phyloP scores from a whole-genome alignment of 108 stramenopile genomes.

The Aurantiochytrium sp. region DNA sequence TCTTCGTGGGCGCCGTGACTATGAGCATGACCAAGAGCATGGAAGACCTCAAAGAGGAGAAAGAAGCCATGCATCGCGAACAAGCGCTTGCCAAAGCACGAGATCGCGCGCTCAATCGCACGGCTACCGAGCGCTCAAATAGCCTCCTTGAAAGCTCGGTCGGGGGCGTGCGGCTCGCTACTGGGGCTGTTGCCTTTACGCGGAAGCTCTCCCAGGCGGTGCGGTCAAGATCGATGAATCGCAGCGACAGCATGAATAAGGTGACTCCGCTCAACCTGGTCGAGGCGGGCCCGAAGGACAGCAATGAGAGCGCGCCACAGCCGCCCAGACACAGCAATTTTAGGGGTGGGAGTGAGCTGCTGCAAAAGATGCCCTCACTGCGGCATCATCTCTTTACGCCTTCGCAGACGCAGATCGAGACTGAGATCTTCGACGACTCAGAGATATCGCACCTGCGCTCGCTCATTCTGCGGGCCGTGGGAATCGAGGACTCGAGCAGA shows the following conservation, averaged over 20 bases:
- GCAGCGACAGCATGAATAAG: too few species aligned
- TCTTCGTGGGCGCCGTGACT: slow-evolving; percentile 43
- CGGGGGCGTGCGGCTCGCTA: too few species aligned
- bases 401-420: background rate
- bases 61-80: background rate
- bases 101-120: background rate
- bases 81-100: slow-evolving; percentile 19
- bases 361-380: background rate
- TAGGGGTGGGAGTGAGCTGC: too few species aligned
- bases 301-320: too few species aligned
- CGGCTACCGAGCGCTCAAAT: background rate
- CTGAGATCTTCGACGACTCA: background rate
- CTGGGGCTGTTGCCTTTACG: too few species aligned
- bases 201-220: too few species aligned
- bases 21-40: slow-evolving; percentile 40
- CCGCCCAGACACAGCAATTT: too few species aligned
- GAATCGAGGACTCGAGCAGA: background rate
- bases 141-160: too few species aligned
- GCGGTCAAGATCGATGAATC: too few species aligned
- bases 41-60: slow-evolving; percentile 37
- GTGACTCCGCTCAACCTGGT: too few species aligned
- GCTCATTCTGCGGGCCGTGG: background rate
- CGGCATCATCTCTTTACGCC: background rate
- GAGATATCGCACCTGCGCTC: background rate
- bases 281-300: too few species aligned